phyloP scores from a whole-genome alignment of 2,329 filamentous ascomycete genomes.

The Arthroderma sp. region DNA sequence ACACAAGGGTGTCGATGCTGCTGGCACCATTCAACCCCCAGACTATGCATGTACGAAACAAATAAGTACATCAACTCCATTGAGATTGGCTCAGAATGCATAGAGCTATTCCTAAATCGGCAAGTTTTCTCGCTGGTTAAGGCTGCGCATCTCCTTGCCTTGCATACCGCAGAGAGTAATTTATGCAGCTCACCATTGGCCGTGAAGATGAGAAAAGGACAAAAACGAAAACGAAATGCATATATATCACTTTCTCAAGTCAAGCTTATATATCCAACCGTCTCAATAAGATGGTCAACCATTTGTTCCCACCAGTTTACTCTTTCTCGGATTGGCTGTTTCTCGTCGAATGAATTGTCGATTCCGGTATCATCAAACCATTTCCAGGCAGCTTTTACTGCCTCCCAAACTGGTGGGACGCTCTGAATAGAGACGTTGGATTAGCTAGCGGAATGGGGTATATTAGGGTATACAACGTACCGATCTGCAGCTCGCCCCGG shows the following conservation, averaged over 20 bases:
- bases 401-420: slow-evolving; percentile 2
- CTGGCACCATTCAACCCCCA: no score
- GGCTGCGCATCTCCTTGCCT: no score
- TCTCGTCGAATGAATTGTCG: not conserved
- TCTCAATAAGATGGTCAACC: slow-evolving; percentile 1
- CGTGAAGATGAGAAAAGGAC: no score
- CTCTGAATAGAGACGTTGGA: not conserved
- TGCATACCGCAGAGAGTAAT: no score
- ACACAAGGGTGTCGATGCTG: no score
- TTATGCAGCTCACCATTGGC: no score
- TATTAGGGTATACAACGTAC: not conserved
- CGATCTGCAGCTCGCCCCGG: not conserved
- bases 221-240: no score
- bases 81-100: no score
- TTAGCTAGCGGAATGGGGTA: not conserved
- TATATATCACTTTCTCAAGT: not conserved
- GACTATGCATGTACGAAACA: no score
- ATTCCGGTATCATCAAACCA: slow-evolving; percentile 1
- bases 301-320: slow-evolving; percentile 1
- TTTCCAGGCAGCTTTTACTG: not conserved
- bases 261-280: slow-evolving; percentile 2
- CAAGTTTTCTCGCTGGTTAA: no score
- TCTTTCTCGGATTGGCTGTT: not conserved
- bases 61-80: no score
- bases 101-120: no score